Evolutionary conservation across 148 eudicot genomes (phyloP).

Genomic region (Vaccinium corymbosum): DNA sequence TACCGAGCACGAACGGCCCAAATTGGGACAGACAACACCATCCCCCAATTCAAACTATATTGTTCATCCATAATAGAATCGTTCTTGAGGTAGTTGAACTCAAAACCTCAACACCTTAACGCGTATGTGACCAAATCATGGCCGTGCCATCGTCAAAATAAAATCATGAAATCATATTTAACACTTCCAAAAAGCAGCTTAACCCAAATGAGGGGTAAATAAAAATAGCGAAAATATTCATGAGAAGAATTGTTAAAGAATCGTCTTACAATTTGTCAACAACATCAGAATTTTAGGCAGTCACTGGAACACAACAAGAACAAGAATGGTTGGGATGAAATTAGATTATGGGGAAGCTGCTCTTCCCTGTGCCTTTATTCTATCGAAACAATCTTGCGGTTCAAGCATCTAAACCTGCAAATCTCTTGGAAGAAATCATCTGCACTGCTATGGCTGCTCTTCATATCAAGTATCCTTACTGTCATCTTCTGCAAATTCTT

Average conservation of each 20-base stretch:
- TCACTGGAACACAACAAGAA: neutral
- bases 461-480: slow-evolving; percentile 87
- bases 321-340: neutral
- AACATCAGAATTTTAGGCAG: neutral
- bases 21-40: too few relatives aligned
- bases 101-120: neutral
- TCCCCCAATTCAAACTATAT: neutral
- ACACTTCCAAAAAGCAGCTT: neutral
- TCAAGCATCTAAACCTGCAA: slow-evolving; percentile 61
- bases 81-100: neutral
- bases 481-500: slow-evolving; percentile 67
- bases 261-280: neutral
- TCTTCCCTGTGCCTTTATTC: slow-evolving; percentile 37
- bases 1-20: too few relatives aligned
- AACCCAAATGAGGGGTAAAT: neutral
- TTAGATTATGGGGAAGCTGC: neutral
- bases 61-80: neutral
- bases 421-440: slow-evolving; percentile 94
- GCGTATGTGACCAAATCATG: neutral
- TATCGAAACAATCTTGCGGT: slow-evolving; percentile 59
- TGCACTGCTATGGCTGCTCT: slow-evolving; percentile 82
- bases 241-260: neutral
- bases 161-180: neutral
- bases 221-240: neutral
- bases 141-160: neutral